Evolutionary conservation across 2,329 filamentous ascomycete species (phyloP).

Genomic region (Teratosphaeria epicoccoides): DNA sequence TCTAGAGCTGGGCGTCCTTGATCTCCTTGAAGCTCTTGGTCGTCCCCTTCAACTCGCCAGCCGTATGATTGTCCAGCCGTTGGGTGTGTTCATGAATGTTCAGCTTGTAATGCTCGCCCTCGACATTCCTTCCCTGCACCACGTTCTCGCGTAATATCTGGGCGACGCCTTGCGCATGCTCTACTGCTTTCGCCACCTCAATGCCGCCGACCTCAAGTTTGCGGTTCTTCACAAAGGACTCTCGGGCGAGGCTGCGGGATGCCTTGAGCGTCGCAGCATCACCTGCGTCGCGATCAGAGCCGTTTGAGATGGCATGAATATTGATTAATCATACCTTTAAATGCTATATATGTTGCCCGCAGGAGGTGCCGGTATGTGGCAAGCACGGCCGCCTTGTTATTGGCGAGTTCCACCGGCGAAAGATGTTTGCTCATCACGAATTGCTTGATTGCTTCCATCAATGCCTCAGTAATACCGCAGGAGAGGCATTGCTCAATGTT

Average conservation of each 20-base stretch:
- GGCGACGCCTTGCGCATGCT: constrained; percentile 74
- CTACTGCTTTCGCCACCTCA: constrained; percentile 53
- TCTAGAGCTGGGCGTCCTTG: constrained; percentile 23
- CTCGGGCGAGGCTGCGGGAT: constrained; percentile 61
- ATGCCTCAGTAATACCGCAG: neutral
- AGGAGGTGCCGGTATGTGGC: constrained; percentile 71
- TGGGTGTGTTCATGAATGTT: constrained; percentile 87
- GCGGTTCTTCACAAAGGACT: constrained; percentile 60
- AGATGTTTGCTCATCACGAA: constrained; percentile 12
- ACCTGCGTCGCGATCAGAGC: constrained; percentile 38
- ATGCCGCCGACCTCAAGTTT: constrained; percentile 47
- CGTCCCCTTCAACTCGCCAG: constrained; percentile 51
- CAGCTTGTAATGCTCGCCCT: constrained; percentile 44
- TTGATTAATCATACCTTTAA: constrained; percentile 36
- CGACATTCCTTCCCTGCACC: constrained; percentile 57
- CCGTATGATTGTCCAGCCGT: constrained; percentile 81
- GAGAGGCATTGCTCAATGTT: no score
- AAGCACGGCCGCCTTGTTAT: constrained; percentile 48
- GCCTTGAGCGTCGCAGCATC: constrained; percentile 59
- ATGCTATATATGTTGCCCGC: constrained; percentile 71
- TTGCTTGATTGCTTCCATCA: constrained; percentile 1
- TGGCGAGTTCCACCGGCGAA: constrained; percentile 12
- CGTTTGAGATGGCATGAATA: neutral
- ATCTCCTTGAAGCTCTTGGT: constrained; percentile 31
- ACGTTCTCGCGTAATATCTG: constrained; percentile 71